Evolutionary conservation across 2,329 filamentous ascomycete species (phyloP), one percentile per base, ranked within the genome.

Genomic region (Lecanicillium sp.): DNA sequence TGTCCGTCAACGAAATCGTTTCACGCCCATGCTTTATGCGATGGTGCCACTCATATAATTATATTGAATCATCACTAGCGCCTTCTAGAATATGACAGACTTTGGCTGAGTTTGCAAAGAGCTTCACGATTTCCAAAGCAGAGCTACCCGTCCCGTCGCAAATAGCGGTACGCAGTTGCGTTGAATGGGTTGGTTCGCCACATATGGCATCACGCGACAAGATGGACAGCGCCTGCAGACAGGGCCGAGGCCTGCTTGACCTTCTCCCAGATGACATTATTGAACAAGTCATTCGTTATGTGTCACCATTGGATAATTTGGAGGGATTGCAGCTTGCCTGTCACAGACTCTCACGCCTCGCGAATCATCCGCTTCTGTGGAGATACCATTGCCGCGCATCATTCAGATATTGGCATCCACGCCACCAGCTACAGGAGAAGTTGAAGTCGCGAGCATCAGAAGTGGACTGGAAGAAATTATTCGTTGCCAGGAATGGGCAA

Each of bases 201-300:
- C 33, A 14, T 18, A 15, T 34, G n/a, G 13, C 16, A 28, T 27
- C 16, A 14, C 25, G 22, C 25, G 19, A n/a, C 45, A 51, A 38
- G 46, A 59, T 61, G 55, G 15, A 33, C 12, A 33, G 4, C 30
- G 15, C 14, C 30, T 11, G 17, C 14, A 13, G 30, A 13, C 4
- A 27, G 13, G 15, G n/a, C 9, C 42, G 59, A 57, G 34, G 54
- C 9, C 59, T 60, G 28, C 51, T 75, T 40, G 56, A 64, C 29
- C 49, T 55, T 38, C 67, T 92, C 27, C 89, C 89, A 29, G 84
- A 90, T 59, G 92, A 98, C 65, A 75, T 96, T 45, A 71, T 96
- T 51, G 78, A 86, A 55, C 73, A 80, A 38, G 83, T 96, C 48
- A 71, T 95, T 48, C 69, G 71, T 45, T 78, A 78, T 53, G 57